Base-by-base conservation (phyloP, 1,284 basidiomycete species). In the Gomphus sp. region DNA sequence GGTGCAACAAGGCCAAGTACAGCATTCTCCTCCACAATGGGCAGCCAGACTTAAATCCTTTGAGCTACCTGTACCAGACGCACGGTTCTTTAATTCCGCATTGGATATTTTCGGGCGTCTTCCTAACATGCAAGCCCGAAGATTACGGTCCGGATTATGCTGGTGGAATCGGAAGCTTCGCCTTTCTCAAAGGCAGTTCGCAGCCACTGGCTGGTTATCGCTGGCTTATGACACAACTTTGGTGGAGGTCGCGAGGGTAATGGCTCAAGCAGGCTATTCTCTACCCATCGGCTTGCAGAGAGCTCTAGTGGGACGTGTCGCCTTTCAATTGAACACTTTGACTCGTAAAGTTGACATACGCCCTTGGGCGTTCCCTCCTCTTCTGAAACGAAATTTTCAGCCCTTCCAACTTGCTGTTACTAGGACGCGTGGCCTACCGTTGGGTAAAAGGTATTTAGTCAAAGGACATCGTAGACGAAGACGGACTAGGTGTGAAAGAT, bases 61-160 rank as follows among this genome's bases (percentile, higher is more conserved):
- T 18, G 60, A 69, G 43, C 63, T 73, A 10, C 80, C 82, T 3
- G 62, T 62, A 9, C 80, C 82, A 0, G 87, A 90, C 64, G 77
- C 75, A 10, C 74, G 78, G 41, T 87, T 89, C 68, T 88, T 82
- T 72, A 87, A 87, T 59, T 80, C 81, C 3, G 75, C 82, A 4
- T 68, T 89, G 16, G 69, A 72, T 14, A 71, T 82, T 25, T 79
- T 82, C 64, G 68, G 66, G 3, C 69, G 72, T 3, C 68, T 67
- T n/a, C 65, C 68, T 7, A 58, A 64, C 47, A 73, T 70, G 66
- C 58, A 61, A 16, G 64, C 64, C 14, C 69, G 73, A 5, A 53
- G 62, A 1, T n/a, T 56, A 3, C 64, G 63, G 28, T 62, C 64
- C 1, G 59, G 60, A 3, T 69, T 66, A 2, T 55, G 70, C 0